These are phyloP conservation scores for Didymosphaeria variabile DNA, from an alignment of 2,329 filamentous ascomycete genomes.

Conservation along the genomic window DNA sequence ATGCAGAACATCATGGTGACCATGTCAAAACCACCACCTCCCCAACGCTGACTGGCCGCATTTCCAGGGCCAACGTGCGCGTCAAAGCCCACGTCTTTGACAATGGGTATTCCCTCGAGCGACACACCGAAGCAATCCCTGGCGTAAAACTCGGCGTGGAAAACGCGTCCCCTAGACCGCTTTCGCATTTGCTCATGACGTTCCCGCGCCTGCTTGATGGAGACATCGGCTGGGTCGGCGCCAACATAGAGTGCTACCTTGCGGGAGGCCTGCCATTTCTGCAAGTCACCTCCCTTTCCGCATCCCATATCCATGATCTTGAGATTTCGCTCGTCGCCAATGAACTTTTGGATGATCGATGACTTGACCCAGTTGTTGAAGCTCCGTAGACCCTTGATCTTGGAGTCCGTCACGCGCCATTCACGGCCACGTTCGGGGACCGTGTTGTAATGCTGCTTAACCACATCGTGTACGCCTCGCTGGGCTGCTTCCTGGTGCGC, in stretches of 20 bases:
- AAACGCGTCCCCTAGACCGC: conserved; percentile 66
- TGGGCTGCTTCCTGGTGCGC: conserved; percentile 48
- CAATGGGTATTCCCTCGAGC: conserved; percentile 80
- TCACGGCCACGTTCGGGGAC: conserved; percentile 93
- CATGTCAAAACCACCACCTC: conserved; percentile 85
- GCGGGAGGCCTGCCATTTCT: conserved; percentile 95
- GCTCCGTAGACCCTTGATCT: conserved; percentile 91
- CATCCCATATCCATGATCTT: conserved; percentile 94
- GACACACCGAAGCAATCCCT: conserved; percentile 93
- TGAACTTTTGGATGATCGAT: conserved; percentile 94
- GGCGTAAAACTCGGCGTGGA: conserved; percentile 86
- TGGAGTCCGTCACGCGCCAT: conserved; percentile 92
- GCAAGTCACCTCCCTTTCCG: conserved; percentile 93
- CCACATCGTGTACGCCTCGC: conserved; percentile 80
- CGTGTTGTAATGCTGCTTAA: conserved; percentile 93
- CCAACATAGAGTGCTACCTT: conserved; percentile 92
- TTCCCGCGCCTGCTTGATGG: conserved; percentile 87
- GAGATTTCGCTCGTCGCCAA: conserved; percentile 63
- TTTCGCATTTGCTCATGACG: conserved; percentile 79
- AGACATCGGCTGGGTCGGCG: conserved; percentile 90
- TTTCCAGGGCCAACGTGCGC: conserved; percentile 69
- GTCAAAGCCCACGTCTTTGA: conserved; percentile 89
- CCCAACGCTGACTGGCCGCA: conserved; percentile 69
- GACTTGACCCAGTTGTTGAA: conserved; percentile 99
- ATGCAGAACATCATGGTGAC: conserved; percentile 99